phyloP scores from a whole-genome alignment of 495 filamentous ascomycete genomes.

The Chaetomidium leptoderma region DNA sequence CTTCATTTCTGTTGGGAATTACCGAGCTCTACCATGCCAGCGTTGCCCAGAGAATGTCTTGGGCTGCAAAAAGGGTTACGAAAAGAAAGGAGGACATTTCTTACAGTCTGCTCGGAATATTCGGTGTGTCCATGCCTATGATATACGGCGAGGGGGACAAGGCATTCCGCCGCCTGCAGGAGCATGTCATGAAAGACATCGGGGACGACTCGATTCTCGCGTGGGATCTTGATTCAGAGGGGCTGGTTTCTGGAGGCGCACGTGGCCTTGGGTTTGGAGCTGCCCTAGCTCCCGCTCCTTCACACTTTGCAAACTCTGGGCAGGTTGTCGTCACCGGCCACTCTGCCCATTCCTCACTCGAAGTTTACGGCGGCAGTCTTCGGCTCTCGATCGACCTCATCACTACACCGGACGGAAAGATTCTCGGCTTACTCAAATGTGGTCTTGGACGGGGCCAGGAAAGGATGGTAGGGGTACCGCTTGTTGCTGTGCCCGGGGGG shows the following conservation, averaged over 20 bases:
- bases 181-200: constrained; percentile 29
- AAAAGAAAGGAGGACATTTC: constrained; percentile 33
- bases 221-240: not conserved
- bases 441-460: not conserved
- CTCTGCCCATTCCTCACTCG: not conserved
- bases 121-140: constrained; percentile 37
- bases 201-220: constrained; percentile 33
- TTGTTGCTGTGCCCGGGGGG: constrained; percentile 3
- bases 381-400: not conserved
- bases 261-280: not conserved
- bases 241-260: no score
- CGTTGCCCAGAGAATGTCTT: constrained; percentile 37
- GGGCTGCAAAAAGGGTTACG: constrained; percentile 33
- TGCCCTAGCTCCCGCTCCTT: constrained; percentile 5
- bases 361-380: not conserved
- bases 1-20: not conserved
- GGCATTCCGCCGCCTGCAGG: constrained; percentile 34
- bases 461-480: constrained; percentile 4
- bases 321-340: not conserved
- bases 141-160: constrained; percentile 36
- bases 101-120: constrained; percentile 38
- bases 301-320: constrained; percentile 1
- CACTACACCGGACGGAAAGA: not conserved
- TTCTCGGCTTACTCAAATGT: constrained; percentile 7
- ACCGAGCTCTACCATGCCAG: constrained; percentile 5